Conservation (phyloP, 2,329 filamentous ascomycete genomes). For the Cercospora sesami region DNA sequence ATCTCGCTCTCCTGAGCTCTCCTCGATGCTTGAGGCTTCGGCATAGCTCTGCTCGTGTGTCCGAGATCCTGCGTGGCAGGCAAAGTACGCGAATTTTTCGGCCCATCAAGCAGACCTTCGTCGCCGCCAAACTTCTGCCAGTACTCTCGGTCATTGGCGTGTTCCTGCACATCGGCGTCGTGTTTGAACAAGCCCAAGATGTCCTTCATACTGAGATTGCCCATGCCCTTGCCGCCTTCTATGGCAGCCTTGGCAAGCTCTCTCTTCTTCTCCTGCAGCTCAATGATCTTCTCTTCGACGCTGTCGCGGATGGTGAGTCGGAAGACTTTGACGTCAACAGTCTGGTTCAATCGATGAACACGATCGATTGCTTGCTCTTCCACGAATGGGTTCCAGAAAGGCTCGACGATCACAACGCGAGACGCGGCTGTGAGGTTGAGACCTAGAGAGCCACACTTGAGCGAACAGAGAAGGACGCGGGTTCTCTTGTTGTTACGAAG, state of each 20-base stretch:
- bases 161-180: conserved; percentile 55
- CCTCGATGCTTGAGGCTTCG: conserved; percentile 27
- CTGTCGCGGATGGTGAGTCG: conserved; percentile 83
- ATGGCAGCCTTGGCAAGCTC: conserved; percentile 89
- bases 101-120: conserved; percentile 39
- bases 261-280: conserved; percentile 89
- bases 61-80: conserved; percentile 13
- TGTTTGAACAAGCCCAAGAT: conserved; percentile 86
- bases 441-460: conserved; percentile 90
- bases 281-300: conserved; percentile 93
- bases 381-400: conserved; percentile 98
- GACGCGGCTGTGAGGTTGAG: conserved; percentile 93
- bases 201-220: conserved; percentile 89
- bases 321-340: conserved; percentile 90
- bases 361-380: conserved; percentile 99
- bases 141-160: conserved; percentile 46
- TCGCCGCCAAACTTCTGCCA: conserved; percentile 39
- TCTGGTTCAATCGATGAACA: conserved; percentile 97
- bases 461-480: conserved; percentile 83
- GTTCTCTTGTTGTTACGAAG: conserved; percentile 74
- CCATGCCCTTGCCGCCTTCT: conserved; percentile 73
- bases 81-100: conserved; percentile 7
- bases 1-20: conserved; percentile 38
- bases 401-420: conserved; percentile 90
- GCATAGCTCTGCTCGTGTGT: conserved; percentile 11